Base-by-base conservation (phyloP, 257 asterid species). In the Phtheirospermum japonicum region DNA sequence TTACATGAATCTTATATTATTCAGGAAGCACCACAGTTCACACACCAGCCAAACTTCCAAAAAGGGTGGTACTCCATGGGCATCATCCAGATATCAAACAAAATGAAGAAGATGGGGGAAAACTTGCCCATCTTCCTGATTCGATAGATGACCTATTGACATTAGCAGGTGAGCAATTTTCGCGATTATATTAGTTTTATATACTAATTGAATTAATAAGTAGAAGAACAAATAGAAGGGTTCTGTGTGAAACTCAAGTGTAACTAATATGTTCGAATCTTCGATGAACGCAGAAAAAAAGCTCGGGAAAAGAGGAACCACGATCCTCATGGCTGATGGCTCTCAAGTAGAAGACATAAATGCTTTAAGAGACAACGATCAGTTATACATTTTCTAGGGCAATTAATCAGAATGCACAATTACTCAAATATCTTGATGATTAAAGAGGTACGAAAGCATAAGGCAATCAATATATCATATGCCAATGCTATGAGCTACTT, bases 41-140 rank as follows among this genome's bases (percentile, higher is more conserved):
- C 59, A 60, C 57, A 65, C 63, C 82, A 46, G 72, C 66, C 45
- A 55, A 46, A 61, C 71, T 66, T 49, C 89, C 84, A 1, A 63
- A 59, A 70, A 85, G 99, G 79, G 85, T 89, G 56, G 74, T 82
- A 71, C 83, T 92, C 69, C 97, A 92, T 75, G 96, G 89, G 42
- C 85, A 89, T 78, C 94, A 83, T 73, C 95, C 94, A 73, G 85
- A 77, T 71, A 73, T 77, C 65, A 83, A 81, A 65, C 57, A 62
- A 58, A 71, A 56, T 40, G 86, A 78, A 71, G 83, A 78, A 73
- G 65, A 74, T 63, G 83, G 82, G 50, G 96, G 95, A 52, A 84
- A 77, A 74, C 88, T 89, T 53, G 81, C 90, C 68, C 87, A 85
- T 82, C 91, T 89, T 65, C 97, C 99, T 9, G 77, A 76, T 62